phyloP scores from a whole-genome alignment of 129 eudicot genomes.

The Helianthus tuberosus region DNA sequence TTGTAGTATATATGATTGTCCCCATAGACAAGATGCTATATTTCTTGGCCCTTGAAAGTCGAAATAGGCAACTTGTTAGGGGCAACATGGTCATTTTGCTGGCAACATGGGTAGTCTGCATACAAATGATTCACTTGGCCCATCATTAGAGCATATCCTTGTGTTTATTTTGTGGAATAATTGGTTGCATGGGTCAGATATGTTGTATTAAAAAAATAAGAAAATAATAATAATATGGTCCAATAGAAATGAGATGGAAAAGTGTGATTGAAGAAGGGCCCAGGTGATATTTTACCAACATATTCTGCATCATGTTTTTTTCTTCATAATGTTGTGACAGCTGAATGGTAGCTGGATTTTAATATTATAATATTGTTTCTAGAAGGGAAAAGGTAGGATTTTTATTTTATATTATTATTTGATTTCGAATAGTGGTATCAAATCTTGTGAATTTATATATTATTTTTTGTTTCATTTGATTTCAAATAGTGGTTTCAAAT shows the following conservation, averaged over 20 bases:
- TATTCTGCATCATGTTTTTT: conserved; percentile 26
- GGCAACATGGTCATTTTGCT: conserved; percentile 20
- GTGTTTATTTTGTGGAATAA: conserved; percentile 21
- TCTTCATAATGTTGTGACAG: neutral
- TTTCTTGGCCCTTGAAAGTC: neutral
- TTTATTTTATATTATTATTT: neutral
- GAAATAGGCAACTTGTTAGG: conserved; percentile 11
- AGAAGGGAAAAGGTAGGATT: neutral
- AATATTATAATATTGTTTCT: conserved; percentile 8
- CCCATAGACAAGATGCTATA: neutral
- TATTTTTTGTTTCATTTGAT: neutral
- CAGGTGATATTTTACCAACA: conserved; percentile 2
- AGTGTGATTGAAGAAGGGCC: conserved; percentile 11
- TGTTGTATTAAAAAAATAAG: neutral
- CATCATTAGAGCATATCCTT: conserved; percentile 8
- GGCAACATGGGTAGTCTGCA: neutral
- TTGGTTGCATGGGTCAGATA: conserved; percentile 28
- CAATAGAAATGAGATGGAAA: conserved; percentile 22
- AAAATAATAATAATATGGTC: conserved; percentile 12
- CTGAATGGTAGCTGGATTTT: conserved; percentile 6
- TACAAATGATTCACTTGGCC: conserved; percentile 14
- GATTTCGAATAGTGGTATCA: neutral
- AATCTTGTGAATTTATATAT: no score
- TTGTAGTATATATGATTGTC: neutral
- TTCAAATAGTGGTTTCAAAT: no score